These are phyloP conservation scores for Hamamelis virginiana DNA, from an alignment of 164 flowering plant genomes.

Conservation along the genomic window DNA sequence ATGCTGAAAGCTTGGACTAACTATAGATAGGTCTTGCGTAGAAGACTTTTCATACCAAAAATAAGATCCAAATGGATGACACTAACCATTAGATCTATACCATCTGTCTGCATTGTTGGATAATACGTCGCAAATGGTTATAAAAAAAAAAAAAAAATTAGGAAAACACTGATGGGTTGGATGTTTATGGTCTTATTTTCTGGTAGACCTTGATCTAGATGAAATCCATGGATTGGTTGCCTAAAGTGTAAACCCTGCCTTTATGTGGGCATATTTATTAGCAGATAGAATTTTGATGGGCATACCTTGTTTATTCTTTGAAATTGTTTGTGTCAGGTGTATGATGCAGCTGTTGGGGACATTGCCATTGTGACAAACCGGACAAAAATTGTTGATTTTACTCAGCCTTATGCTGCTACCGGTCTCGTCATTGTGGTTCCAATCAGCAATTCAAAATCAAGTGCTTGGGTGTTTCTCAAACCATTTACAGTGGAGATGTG, in stretches of 20 bases:
- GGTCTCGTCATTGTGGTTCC: slow-evolving; percentile 81
- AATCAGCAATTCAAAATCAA: slow-evolving; percentile 32
- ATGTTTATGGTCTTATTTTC: too few species aligned
- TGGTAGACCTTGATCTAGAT: neutral
- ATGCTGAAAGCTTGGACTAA: neutral
- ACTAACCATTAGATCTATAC: neutral
- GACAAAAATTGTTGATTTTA: slow-evolving; percentile 68
- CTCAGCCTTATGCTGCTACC: slow-evolving; percentile 70
- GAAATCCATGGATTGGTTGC: neutral
- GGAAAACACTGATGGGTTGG: too few species aligned
- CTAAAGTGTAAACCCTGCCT: neutral
- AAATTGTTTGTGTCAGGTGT: slow-evolving; percentile 34
- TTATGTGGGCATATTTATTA: neutral
- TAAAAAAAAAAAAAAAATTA: too few species aligned
- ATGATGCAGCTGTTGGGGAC: slow-evolving; percentile 87
- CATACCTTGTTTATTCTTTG: neutral
- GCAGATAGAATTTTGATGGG: neutral
- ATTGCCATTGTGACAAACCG: slow-evolving; percentile 68
- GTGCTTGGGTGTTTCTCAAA: slow-evolving; percentile 78
- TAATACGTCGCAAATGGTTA: too few species aligned
- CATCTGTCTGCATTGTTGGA: neutral
- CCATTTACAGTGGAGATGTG: slow-evolving; percentile 79
- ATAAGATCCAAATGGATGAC: neutral
- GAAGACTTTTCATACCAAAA: neutral
- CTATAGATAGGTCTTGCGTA: neutral